Evolutionary conservation across 257 asterid species (phyloP), one percentile per base, ranked within the genome.

Genomic region (Solanum clarkiae): DNA sequence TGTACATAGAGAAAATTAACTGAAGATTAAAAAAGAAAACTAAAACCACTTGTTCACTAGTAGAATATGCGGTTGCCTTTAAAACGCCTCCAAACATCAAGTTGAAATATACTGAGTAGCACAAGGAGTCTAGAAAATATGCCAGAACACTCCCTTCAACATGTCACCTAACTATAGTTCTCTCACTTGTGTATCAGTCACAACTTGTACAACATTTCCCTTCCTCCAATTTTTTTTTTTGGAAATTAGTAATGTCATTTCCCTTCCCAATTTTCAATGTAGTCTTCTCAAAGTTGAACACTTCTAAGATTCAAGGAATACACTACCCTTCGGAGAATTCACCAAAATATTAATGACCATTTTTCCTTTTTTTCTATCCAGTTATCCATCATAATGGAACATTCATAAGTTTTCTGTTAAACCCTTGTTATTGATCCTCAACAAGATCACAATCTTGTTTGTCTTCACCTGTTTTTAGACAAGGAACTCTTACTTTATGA

Each of bases 401-500:
- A 55, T 6, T 49, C 84, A 32, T 53, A 24, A 26, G 6, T 80
- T 54, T 22, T 17, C 26, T 16, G 26, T 0, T 24, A 45, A n/a
- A n/a, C 56, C 49, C 42, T 83, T 15, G 32, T 29, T 2, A 29
- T 29, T 24, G 75, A 16, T 44, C 62, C 36, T 65, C 44, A 8
- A 49, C 49, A 26, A 12, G 47, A 44, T 44, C 47, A 44, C 47
- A 42, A 42, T 45, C 22, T 81, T 22, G 17, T 59, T 36, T 14
- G 40, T 40, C 47, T 66, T 49, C 40, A 4, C 62, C 16, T 45
- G 66, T 83, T 83, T 49, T 83, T 17, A 83, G 45, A 63, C 81
- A 82, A 86, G 74, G 65, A 85, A 81, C 47, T 55, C 86, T 84
- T 14, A 84, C 86, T 49, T 84, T 24, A n/a, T 74, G 59, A 74